Evolutionary conservation across 106 monocot species (phyloP), one percentile per base, ranked within the genome.

Genomic region (Acorus gramineus): DNA sequence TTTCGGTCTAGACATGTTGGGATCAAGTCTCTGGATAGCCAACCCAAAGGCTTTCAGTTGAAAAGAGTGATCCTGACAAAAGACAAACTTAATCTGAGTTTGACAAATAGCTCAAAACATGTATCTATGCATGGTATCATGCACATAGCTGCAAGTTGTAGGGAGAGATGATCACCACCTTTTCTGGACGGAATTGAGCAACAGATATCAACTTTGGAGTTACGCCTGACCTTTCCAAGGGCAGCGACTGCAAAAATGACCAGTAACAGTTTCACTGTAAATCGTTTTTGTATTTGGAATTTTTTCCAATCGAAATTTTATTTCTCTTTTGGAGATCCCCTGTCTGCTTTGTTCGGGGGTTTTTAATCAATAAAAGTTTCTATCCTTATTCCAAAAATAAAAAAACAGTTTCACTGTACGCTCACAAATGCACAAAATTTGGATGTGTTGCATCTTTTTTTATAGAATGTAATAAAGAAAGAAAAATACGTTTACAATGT

Each of bases 121-220:
- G 49, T 3, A 46, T 46, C 9, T 1, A 61, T 43, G 5, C 28
- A 4, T n/a, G 8, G 49, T 4, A 1, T 11, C 11, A 8, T 14
- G 44, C 57, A 71, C 71, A 28, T 28, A 28, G 28, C 28, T 28
- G 28, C 28, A 28, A 28, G 28, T 28, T 28, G 28, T 28, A 0
- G 28, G 28, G 28, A 28, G 28, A 28, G 28, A 28, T 28, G 28
- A 28, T 28, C 28, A 28, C 28, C 4, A 96, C 90, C 90, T 96
- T 96, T 77, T 96, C 96, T 57, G 96, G 96, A 11, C 90, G 90
- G 74, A 96, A 87, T 66, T 96, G 96, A 2, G 90, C 85, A 70
- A 96, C 87, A 11, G 96, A 96, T 71, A 90, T 85, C 59, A 85
- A 44, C 46, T 55, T 70, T 66, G 85, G 85, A 64, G 54, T 66